Conservation (phyloP, 2,329 filamentous ascomycete species). For the Diplodia mutila region DNA sequence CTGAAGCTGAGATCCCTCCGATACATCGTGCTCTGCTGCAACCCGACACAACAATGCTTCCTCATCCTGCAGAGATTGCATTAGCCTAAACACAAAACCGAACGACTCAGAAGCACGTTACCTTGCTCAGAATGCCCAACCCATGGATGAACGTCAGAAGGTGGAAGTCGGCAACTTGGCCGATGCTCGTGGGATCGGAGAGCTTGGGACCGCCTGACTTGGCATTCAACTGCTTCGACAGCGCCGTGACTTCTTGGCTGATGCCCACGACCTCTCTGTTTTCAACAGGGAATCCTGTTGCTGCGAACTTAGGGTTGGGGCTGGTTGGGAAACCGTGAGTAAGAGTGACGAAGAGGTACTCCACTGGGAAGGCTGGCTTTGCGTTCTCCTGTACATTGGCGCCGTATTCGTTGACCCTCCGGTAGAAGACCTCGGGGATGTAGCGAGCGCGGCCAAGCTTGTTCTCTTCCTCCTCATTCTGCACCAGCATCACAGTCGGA, state of each 20-base stretch:
- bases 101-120: conserved; percentile 45
- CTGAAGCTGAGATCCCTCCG: conserved; percentile 80
- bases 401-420: conserved; percentile 93
- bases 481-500: conserved; percentile 90
- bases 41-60: conserved; percentile 83
- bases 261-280: conserved; percentile 88
- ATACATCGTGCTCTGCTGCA: conserved; percentile 77
- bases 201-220: conserved; percentile 55
- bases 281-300: conserved; percentile 79
- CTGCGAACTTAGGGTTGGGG: conserved; percentile 75
- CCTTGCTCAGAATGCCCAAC: conserved; percentile 83
- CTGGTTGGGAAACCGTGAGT: conserved; percentile 93
- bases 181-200: conserved; percentile 65
- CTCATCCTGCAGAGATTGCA: conserved; percentile 70
- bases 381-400: conserved; percentile 96
- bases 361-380: conserved; percentile 93
- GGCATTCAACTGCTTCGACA: conserved; percentile 68
- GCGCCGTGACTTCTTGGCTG: conserved; percentile 75
- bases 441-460: conserved; percentile 73
- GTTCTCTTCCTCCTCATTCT: conserved; percentile 85
- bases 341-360: conserved; percentile 93
- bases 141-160: conserved; percentile 83
- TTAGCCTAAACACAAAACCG: not conserved
- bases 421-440: conserved; percentile 96
- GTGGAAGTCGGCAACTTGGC: conserved; percentile 88